phyloP scores from a whole-genome alignment of 768 basidiomycete genomes.

The Omphalotus guepiniiformis region DNA sequence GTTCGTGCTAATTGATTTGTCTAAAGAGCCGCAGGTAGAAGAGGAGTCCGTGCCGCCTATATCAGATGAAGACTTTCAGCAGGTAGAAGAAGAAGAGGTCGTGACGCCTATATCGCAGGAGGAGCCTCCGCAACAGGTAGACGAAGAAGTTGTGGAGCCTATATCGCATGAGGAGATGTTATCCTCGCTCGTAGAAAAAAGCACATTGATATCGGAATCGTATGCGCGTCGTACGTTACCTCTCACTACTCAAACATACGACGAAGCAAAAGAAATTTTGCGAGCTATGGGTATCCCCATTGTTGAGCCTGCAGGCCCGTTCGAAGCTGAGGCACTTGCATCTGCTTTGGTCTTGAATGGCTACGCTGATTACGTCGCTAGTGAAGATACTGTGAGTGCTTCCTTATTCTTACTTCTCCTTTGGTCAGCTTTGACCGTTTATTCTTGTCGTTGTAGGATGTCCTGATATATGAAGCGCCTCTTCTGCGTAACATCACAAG shows the following conservation, averaged over 20 bases:
- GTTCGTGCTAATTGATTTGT: no score
- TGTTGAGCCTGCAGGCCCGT: conserved; percentile 60
- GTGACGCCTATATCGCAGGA: no score
- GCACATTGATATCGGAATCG: conserved; percentile 55
- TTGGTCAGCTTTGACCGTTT: background rate
- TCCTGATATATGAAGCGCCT: conserved; percentile 78
- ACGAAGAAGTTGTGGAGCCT: background rate
- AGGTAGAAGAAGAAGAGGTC: no score
- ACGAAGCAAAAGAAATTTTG: conserved; percentile 65
- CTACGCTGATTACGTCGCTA: conserved; percentile 81
- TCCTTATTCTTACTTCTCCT: conserved; percentile 2
- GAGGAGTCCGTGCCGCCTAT: background rate
- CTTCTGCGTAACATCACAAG: conserved; percentile 74
- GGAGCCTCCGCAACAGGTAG: background rate
- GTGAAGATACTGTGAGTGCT: conserved; percentile 77
- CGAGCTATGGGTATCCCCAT: conserved; percentile 80
- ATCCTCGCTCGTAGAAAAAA: conserved; percentile 41
- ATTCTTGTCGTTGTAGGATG: conserved; percentile 47
- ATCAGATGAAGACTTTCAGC: background rate
- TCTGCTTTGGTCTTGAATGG: conserved; percentile 72
- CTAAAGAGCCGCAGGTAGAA: background rate
- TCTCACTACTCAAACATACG: conserved; percentile 64
- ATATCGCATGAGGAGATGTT: background rate
- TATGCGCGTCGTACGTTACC: conserved; percentile 58
- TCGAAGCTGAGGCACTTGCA: conserved; percentile 86